phyloP scores from a whole-genome alignment of 75 land plant genomes.

The Pinus albicaulis region DNA sequence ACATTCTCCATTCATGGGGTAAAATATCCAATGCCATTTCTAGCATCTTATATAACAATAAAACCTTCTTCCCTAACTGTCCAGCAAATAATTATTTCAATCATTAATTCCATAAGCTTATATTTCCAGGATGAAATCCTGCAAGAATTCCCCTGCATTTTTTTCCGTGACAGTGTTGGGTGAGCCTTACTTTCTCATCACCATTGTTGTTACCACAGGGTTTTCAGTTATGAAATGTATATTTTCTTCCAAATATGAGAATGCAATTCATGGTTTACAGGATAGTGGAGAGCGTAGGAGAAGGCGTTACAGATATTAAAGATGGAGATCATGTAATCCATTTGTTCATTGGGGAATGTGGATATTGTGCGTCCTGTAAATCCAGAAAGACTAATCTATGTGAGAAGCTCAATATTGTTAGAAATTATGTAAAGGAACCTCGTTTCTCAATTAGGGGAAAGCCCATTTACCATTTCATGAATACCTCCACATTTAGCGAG shows the following conservation, averaged over 20 bases:
- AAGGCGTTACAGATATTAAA: conserved; percentile 22
- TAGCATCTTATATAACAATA: neutral
- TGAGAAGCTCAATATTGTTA: conserved; percentile 28
- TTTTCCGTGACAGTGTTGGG: conserved; percentile 92
- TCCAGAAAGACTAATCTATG: conserved; percentile 66
- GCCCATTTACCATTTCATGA: conserved; percentile 62
- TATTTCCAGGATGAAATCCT: neutral
- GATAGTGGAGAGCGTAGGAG: conserved; percentile 42
- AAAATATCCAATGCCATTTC: conserved; percentile 17
- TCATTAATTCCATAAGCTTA: neutral
- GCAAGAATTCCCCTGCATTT: conserved; percentile 59
- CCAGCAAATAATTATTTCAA: neutral
- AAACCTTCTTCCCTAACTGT: neutral
- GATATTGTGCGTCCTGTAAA: neutral
- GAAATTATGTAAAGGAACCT: conserved; percentile 45
- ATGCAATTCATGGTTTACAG: conserved; percentile 10
- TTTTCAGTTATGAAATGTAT: no score
- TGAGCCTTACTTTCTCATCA: conserved; percentile 13
- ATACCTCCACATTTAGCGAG: conserved; percentile 86
- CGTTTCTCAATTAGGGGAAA: conserved; percentile 38
- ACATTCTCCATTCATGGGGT: conserved; percentile 41
- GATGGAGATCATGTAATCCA: neutral
- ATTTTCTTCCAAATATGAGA: no score
- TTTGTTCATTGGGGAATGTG: neutral
- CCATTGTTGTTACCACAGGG: no score